Evolutionary conservation across 441 rosid genomes (phyloP).

Genomic region (Theobroma grandiflorum): DNA sequence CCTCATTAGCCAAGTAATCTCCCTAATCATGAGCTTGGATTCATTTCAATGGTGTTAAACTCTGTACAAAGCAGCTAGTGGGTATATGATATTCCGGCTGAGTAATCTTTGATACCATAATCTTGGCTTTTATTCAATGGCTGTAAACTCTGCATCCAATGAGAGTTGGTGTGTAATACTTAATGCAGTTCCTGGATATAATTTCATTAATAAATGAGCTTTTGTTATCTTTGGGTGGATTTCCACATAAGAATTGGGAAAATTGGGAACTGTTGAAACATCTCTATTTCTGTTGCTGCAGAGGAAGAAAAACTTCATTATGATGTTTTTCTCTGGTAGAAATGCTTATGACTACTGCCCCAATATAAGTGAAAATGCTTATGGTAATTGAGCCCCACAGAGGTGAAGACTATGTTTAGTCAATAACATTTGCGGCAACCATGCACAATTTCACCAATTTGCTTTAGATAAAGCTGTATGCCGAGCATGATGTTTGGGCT

Average conservation of each 20-base stretch:
- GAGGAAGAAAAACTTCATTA: background rate
- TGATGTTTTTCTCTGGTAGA: background rate
- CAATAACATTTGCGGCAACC: background rate
- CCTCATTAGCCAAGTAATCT: too few species aligned
- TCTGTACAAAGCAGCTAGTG: background rate
- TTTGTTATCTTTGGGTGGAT: background rate
- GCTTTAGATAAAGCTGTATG: background rate
- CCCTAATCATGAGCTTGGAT: background rate
- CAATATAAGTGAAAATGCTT: background rate
- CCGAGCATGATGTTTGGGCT: background rate
- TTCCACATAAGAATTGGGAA: background rate
- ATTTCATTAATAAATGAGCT: background rate
- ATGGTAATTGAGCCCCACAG: background rate
- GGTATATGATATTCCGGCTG: background rate
- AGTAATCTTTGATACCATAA: background rate
- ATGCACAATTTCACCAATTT: constrained; percentile 6
- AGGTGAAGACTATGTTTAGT: background rate
- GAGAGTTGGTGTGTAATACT: background rate
- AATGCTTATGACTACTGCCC: background rate
- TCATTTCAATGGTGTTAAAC: background rate
- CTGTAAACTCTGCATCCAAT: background rate
- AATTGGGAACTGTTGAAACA: background rate
- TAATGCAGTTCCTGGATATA: background rate
- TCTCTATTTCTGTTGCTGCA: background rate
- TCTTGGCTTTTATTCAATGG: background rate